A percentile compares a stretch with the other conserved stretches of the same genome.
Evolutionary conservation across 2,329 filamentous ascomycete genomes (phyloP).

Genomic region (Chlorencoelia australis): DNA sequence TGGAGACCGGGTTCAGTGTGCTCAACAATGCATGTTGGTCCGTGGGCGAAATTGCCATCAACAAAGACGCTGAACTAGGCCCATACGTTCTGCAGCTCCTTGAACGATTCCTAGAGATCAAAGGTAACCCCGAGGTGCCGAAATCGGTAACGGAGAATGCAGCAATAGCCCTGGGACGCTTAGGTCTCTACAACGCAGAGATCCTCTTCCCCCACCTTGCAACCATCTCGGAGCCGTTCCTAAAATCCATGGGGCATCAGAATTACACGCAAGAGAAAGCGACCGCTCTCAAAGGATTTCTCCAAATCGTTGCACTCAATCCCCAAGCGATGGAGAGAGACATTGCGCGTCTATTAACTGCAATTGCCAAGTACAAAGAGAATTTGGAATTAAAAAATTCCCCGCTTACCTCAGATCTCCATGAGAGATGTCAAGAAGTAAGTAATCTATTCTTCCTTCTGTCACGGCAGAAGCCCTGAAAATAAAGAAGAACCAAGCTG

Average conservation of each 20-base stretch:
- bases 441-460: constrained; percentile 14
- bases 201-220: constrained; percentile 69
- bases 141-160: constrained; percentile 87
- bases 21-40: constrained; percentile 99
- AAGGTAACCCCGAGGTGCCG: constrained; percentile 76
- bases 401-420: constrained; percentile 21
- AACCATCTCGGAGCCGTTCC: constrained; percentile 72
- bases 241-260: constrained; percentile 72
- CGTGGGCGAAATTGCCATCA: constrained; percentile 80
- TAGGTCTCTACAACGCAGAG: constrained; percentile 71
- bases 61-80: constrained; percentile 63
- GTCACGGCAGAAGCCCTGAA: neutral
- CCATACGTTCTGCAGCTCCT: constrained; percentile 71
- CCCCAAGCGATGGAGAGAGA: constrained; percentile 86
- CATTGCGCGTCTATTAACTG: constrained; percentile 69
- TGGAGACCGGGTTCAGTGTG: constrained; percentile 79
- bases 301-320: constrained; percentile 72
- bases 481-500: constrained; percentile 2
- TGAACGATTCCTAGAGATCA: constrained; percentile 67
- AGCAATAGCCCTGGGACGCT: constrained; percentile 79
- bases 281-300: constrained; percentile 86
- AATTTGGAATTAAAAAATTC: constrained; percentile 41
- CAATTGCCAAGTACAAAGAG: constrained; percentile 67
- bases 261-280: constrained; percentile 89
- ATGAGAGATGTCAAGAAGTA: constrained; percentile 5